phyloP scores from a whole-genome alignment of 2,329 filamentous ascomycete genomes.

The Aspergillus thermomutatus region DNA sequence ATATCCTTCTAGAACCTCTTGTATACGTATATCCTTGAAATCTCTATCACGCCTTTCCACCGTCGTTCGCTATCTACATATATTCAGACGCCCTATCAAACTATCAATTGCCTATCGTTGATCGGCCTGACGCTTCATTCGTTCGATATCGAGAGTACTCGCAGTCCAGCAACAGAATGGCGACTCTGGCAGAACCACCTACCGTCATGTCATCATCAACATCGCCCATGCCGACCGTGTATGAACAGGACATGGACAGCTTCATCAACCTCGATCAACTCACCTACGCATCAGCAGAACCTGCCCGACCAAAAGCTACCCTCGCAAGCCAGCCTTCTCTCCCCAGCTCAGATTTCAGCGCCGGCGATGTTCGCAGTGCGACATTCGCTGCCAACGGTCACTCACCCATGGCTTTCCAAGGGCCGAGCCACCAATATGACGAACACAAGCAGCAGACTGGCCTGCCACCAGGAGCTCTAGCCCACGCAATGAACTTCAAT shows the following conservation, averaged over 20 bases:
- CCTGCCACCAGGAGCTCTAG: conserved; percentile 78
- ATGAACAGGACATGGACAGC: conserved; percentile 45
- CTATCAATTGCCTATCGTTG: background rate
- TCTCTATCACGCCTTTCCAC: background rate
- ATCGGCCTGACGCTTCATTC: background rate
- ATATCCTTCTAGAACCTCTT: background rate
- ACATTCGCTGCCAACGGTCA: conserved; percentile 36
- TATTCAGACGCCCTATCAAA: background rate
- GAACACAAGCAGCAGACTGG: conserved; percentile 95
- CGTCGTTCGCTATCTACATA: background rate
- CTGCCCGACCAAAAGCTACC: conserved; percentile 34
- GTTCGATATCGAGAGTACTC: background rate
- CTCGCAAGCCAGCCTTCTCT: conserved; percentile 36
- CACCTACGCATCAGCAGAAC: conserved; percentile 37
- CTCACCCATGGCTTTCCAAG: conserved; percentile 61
- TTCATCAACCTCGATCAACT: conserved; percentile 47
- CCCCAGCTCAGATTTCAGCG: conserved; percentile 32
- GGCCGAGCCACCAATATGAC: conserved; percentile 91
- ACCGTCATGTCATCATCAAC: conserved; percentile 24
- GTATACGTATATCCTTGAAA: background rate
- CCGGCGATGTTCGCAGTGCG: conserved; percentile 29
- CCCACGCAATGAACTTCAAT: conserved; percentile 75
- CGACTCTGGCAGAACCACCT: conserved; percentile 35
- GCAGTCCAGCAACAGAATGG: conserved; percentile 22
- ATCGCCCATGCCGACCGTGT: conserved; percentile 30